Conservation (phyloP, 768 basidiomycete species). For the Lactarius trivialis region DNA sequence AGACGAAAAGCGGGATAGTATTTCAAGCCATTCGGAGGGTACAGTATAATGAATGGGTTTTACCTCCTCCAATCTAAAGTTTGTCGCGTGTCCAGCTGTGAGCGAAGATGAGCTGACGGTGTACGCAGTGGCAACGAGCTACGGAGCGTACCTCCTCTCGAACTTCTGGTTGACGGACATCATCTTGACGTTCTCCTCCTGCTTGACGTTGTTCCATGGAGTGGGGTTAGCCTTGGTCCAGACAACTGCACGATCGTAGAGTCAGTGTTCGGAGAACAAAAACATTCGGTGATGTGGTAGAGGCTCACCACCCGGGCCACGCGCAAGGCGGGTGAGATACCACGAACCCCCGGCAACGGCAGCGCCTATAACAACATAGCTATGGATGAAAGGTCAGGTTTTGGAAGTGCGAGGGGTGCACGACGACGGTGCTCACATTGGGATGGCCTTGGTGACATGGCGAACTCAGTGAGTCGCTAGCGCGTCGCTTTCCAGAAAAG, state of each 20-base stretch:
- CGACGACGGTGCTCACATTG: conserved; percentile 16
- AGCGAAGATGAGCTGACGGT: conserved; percentile 9
- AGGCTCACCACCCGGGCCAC: conserved; percentile 35
- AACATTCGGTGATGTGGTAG: not conserved
- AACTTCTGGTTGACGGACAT: conserved; percentile 66
- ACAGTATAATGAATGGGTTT: not conserved
- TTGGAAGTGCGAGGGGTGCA: not conserved
- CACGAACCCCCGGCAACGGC: conserved; percentile 37
- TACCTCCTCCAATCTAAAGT: conserved; percentile 37
- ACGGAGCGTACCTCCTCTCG: conserved; percentile 52
- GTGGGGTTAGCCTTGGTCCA: conserved; percentile 72
- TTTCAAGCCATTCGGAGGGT: conserved; percentile 17
- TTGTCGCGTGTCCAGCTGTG: conserved; percentile 71
- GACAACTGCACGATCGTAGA: conserved; percentile 35
- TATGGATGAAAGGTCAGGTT: conserved; percentile 21
- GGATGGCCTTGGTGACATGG: conserved; percentile 18
- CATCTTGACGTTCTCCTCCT: conserved; percentile 68
- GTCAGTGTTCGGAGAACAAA: conserved; percentile 13
- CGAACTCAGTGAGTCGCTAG: not conserved
- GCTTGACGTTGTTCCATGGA: conserved; percentile 82
- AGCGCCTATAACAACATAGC: conserved; percentile 45
- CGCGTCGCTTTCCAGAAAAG: not conserved
- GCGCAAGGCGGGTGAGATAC: conserved; percentile 41
- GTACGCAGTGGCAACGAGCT: conserved; percentile 3
- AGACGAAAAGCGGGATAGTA: not conserved